A percentile compares a stretch with the other conserved stretches of the same genome.
Evolutionary conservation across 2,329 filamentous ascomycete species (phyloP).

Genomic region (Rhexocercosporidium sp.): DNA sequence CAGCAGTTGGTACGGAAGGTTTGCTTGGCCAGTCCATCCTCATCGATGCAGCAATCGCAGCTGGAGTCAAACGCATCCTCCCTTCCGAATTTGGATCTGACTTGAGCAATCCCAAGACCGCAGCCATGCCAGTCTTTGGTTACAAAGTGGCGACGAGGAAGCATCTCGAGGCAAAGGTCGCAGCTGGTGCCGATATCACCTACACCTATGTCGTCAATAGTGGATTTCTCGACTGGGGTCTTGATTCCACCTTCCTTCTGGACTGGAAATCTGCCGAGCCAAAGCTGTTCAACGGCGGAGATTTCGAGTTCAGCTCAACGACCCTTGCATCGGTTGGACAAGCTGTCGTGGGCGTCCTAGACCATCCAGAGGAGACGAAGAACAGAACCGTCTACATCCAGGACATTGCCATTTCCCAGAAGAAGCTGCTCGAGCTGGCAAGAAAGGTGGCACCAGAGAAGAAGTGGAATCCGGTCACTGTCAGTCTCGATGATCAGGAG

Average conservation of each 20-base stretch:
- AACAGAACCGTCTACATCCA: slow-evolving; percentile 56
- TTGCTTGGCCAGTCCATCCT: slow-evolving; percentile 53
- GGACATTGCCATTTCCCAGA: slow-evolving; percentile 52
- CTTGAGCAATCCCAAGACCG: slow-evolving; percentile 45
- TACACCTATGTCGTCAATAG: slow-evolving; percentile 62
- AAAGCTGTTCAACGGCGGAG: slow-evolving; percentile 56
- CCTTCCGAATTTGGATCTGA: slow-evolving; percentile 60
- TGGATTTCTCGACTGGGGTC: slow-evolving; percentile 63
- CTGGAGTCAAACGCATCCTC: slow-evolving; percentile 50
- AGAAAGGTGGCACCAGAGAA: slow-evolving; percentile 43
- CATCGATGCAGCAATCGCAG: slow-evolving; percentile 60
- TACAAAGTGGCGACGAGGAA: slow-evolving; percentile 53
- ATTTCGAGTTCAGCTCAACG: slow-evolving; percentile 53
- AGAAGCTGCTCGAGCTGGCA: slow-evolving; percentile 43
- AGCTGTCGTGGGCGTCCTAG: slow-evolving; percentile 54
- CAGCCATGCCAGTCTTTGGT: slow-evolving; percentile 55
- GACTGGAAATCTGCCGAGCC: slow-evolving; percentile 45
- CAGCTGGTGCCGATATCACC: slow-evolving; percentile 49
- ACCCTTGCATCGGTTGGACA: slow-evolving; percentile 53
- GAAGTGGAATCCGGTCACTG: slow-evolving; percentile 35
- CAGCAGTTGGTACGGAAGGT: slow-evolving; percentile 46
- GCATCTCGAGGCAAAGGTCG: slow-evolving; percentile 47
- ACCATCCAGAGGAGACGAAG: slow-evolving; percentile 56
- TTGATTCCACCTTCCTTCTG: slow-evolving; percentile 50
- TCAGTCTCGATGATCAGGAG: slow-evolving; percentile 24